phyloP scores from a whole-genome alignment of 345 rosid genomes.

The Lepidium didymum region DNA sequence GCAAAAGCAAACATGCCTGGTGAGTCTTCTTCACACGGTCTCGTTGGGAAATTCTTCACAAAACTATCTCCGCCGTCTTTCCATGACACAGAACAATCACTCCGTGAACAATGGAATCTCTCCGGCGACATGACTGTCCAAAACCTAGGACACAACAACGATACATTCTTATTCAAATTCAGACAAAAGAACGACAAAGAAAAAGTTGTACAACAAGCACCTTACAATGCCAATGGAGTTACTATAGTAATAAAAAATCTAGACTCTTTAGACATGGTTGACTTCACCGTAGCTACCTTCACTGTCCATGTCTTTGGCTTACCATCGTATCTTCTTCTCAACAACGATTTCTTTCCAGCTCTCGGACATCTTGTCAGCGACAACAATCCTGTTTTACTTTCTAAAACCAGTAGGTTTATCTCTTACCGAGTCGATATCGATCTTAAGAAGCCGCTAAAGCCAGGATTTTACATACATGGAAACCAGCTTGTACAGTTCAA shows the following conservation, averaged over 20 bases:
- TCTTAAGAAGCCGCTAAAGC: constrained; percentile 17
- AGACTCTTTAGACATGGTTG: not conserved
- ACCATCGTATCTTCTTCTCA: not conserved
- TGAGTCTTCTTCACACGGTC: not conserved
- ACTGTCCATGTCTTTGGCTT: not conserved
- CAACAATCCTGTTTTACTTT: not conserved
- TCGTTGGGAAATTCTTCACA: constrained; percentile 18
- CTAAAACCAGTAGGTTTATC: not conserved
- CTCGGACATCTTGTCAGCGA: not conserved
- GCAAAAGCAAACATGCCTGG: too few species aligned
- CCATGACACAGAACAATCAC: not conserved
- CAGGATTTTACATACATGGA: not conserved
- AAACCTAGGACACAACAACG: not conserved
- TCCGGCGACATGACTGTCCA: constrained; percentile 6
- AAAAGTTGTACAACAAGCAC: not conserved
- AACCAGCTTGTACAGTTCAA: constrained; percentile 3
- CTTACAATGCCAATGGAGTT: not conserved
- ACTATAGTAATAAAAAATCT: constrained; percentile 12
- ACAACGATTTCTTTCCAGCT: not conserved
- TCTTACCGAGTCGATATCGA: not conserved
- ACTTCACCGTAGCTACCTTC: constrained; percentile 9
- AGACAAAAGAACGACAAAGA: not conserved
- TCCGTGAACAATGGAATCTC: constrained; percentile 15
- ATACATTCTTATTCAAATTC: constrained; percentile 8
- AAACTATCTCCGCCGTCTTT: constrained; percentile 2